Conservation (phyloP, 2,329 filamentous ascomycete species). For the Tolypocladium ovalisporum region DNA sequence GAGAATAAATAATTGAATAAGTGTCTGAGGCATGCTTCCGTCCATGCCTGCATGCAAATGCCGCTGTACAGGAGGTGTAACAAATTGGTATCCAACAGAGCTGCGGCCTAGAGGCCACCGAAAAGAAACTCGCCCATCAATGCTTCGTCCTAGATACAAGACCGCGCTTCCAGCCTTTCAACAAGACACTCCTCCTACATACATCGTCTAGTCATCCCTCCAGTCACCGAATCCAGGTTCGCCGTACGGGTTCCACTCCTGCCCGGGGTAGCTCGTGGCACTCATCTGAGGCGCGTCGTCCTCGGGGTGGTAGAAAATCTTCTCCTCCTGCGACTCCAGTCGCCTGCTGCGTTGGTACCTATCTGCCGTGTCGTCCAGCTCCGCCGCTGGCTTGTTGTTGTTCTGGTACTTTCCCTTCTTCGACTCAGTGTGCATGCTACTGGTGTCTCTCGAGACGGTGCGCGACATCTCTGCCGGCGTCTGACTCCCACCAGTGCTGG, state of each 20-base stretch:
- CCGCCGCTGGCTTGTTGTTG: slow-evolving; percentile 12
- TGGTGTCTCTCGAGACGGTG: slow-evolving; percentile 1
- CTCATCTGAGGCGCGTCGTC: slow-evolving; percentile 45
- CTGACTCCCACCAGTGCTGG: neutral
- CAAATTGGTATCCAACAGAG: neutral
- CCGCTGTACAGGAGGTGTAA: neutral
- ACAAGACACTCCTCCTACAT: neutral
- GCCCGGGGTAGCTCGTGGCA: slow-evolving; percentile 58
- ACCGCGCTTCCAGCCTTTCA: neutral
- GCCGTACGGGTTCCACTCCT: slow-evolving; percentile 55
- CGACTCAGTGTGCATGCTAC: neutral
- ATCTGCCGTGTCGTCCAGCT: slow-evolving; percentile 31
- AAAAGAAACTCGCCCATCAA: neutral
- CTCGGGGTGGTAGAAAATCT: slow-evolving; percentile 33
- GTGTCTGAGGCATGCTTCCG: neutral
- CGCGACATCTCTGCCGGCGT: neutral
- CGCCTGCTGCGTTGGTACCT: slow-evolving; percentile 33
- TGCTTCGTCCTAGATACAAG: neutral
- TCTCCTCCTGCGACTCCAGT: slow-evolving; percentile 38
- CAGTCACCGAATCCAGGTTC: slow-evolving; percentile 19
- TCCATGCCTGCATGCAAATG: neutral
- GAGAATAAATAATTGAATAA: neutral
- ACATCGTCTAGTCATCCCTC: slow-evolving; percentile 6
- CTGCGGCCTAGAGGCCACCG: neutral
- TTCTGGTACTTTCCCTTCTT: slow-evolving; percentile 2